Evolutionary conservation across 1,284 basidiomycete genomes (phyloP).

Genomic region (Neonothopanus nambi): DNA sequence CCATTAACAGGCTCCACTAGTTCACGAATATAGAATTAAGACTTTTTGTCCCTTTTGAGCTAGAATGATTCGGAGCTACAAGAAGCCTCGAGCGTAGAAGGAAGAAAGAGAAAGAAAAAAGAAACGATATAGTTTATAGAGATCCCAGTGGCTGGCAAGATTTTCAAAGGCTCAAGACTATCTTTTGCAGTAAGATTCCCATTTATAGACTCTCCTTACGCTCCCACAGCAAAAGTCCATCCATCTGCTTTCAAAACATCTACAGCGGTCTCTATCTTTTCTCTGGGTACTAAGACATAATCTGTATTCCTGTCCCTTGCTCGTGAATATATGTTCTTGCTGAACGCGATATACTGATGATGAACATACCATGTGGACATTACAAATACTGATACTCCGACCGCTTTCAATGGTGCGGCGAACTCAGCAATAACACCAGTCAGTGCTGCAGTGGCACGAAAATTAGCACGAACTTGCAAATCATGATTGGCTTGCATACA

Average conservation of each 20-base stretch:
- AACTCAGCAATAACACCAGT: constrained; percentile 62
- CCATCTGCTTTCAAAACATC: constrained; percentile 31
- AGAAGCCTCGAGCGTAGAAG: neutral
- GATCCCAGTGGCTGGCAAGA: too few species aligned
- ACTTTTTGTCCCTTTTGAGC: too few species aligned
- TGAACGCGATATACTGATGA: too few species aligned
- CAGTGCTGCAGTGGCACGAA: constrained; percentile 38
- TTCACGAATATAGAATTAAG: too few species aligned
- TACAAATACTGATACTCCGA: constrained; percentile 59
- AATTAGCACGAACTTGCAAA: neutral
- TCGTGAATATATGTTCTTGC: neutral
- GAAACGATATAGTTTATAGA: neutral
- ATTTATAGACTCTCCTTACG: constrained; percentile 1
- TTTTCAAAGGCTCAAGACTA: too few species aligned
- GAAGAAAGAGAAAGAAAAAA: neutral
- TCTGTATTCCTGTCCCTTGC: constrained; percentile 55
- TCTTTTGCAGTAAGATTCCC: neutral
- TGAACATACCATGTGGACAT: constrained; percentile 68
- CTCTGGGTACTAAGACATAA: constrained; percentile 54
- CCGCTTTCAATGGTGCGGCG: constrained; percentile 54
- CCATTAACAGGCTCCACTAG: constrained; percentile 21
- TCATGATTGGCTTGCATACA: constrained; percentile 32
- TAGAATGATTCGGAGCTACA: too few species aligned
- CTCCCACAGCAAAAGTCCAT: constrained; percentile 13
- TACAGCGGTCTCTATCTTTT: constrained; percentile 41